Base-by-base conservation (phyloP, 805 yeast species). In the Metschnikowia kofuensis region DNA sequence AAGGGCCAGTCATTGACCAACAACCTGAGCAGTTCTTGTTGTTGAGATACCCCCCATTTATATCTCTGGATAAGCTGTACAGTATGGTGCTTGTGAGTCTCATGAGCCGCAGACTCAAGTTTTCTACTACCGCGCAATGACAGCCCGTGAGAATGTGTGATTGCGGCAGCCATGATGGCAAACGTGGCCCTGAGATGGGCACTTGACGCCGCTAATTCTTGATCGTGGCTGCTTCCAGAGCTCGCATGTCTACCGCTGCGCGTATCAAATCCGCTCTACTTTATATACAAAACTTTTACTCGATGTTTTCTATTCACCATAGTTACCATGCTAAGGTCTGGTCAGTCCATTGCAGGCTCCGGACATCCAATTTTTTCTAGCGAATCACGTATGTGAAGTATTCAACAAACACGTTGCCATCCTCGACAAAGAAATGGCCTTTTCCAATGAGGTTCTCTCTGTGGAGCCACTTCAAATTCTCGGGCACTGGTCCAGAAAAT, bases 1-100 rank as follows among this genome's bases (percentile, higher is more conserved):
- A 78, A 82, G 63, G 92, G 92, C 54, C 87, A 85, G 59, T 70
- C 76, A 7, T 72, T 73, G 63, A 72, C 76, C 49, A 61, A 66
- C 40, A 68, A 69, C 56, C 73, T 65, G 59, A 55, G 66, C 47
- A 67, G 64, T 59, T 61, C 69, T 15, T 73, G 78, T 60, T 73
- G 77, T 62, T 73, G 61, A 59, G 47, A 10, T 30, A 10, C 14
- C 35, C 32, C 5, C 13, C 12, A 10, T 12, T 26, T 26, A 11
- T 10, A 38, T 38, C 41, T 27, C 28, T 26, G 28, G 27, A 38
- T 38, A 4, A 21, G 21, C 21, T 21, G 21, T 21, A 21, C 21
- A 21, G 21, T 21, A 21, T 21, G 21, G 21, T 4, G 21, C 21
- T 21, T 21, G 21, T 21, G 21, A 21, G 21, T 4, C 21, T 21